Evolutionary conservation across 805 yeast genomes (phyloP).

Genomic region (Yarrowia sp.): DNA sequence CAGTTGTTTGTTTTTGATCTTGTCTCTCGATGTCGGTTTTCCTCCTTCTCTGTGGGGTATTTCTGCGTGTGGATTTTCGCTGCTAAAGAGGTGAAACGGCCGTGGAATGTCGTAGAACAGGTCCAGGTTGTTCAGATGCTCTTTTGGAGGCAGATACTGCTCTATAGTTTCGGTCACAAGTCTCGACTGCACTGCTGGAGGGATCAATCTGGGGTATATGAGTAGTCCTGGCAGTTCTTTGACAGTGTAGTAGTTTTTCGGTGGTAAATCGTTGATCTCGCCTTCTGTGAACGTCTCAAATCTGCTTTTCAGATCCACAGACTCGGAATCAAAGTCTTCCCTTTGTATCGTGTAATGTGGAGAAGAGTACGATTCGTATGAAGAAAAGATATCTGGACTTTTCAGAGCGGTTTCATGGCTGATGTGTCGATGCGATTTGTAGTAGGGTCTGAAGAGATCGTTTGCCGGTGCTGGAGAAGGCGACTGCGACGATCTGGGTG

Average conservation of each 20-base stretch:
- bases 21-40: conserved; percentile 41
- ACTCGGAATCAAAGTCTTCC: not conserved
- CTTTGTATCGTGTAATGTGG: conserved; percentile 38
- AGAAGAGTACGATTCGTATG: not conserved
- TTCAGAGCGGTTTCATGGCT: conserved; percentile 40
- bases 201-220: conserved; percentile 45
- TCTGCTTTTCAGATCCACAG: not conserved
- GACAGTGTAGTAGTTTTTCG: conserved; percentile 42
- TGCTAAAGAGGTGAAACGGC: conserved; percentile 48
- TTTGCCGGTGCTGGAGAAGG: conserved; percentile 33
- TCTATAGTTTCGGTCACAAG: conserved; percentile 47
- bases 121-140: conserved; percentile 52
- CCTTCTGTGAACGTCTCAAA: conserved; percentile 1
- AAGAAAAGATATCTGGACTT: conserved; percentile 12
- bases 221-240: conserved; percentile 51
- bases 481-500: conserved; percentile 6
- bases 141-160: conserved; percentile 48
- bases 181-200: conserved; percentile 46
- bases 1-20: conserved; percentile 47
- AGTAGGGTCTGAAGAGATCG: conserved; percentile 46
- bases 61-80: not conserved
- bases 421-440: conserved; percentile 44
- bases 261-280: not conserved
- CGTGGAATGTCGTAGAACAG: conserved; percentile 48
- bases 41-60: conserved; percentile 39